Percentiles rank a stretch among this genome's conserved stretches.
Conservation (phyloP, 805 yeast species). For the Kodamaea lidongshanica region DNA sequence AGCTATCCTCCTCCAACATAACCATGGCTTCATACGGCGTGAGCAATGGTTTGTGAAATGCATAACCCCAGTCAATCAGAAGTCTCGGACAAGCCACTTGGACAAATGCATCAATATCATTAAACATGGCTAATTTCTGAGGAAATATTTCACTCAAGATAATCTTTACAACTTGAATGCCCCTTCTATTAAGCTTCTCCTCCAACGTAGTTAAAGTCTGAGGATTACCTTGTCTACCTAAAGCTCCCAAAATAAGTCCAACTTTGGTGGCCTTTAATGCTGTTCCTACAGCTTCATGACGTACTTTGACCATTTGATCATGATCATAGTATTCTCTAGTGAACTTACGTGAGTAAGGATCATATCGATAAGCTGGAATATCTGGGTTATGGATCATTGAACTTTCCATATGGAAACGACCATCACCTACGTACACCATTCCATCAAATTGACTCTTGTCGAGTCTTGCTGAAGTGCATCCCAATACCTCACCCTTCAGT, state of each 20-base stretch:
- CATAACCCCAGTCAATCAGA: constrained; percentile 98
- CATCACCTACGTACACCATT: constrained; percentile 92
- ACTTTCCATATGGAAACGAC: constrained; percentile 89
- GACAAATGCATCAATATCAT: constrained; percentile 88
- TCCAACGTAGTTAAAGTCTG: constrained; percentile 67
- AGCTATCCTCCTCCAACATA: constrained; percentile 65
- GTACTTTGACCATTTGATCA: constrained; percentile 65
- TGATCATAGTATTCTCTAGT: constrained; percentile 88
- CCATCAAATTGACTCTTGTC: constrained; percentile 61
- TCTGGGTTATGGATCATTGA: constrained; percentile 97
- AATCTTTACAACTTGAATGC: constrained; percentile 70
- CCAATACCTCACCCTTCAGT: constrained; percentile 92
- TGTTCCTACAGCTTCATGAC: constrained; percentile 64
- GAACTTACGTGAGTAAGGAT: constrained; percentile 88
- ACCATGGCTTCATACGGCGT: constrained; percentile 98
- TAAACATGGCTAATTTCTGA: constrained; percentile 82
- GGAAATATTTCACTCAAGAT: constrained; percentile 92
- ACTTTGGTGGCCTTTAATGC: constrained; percentile 60
- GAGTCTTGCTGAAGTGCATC: constrained; percentile 87
- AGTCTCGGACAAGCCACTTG: constrained; percentile 97
- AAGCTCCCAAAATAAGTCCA: constrained; percentile 85
- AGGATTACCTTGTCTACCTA: constrained; percentile 93
- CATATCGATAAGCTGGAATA: constrained; percentile 88
- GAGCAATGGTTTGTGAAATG: constrained; percentile 81
- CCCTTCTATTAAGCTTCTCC: constrained; percentile 42